Base-by-base conservation (phyloP, 1,139 yeast species). In the Zygosaccharomyces sapae region DNA sequence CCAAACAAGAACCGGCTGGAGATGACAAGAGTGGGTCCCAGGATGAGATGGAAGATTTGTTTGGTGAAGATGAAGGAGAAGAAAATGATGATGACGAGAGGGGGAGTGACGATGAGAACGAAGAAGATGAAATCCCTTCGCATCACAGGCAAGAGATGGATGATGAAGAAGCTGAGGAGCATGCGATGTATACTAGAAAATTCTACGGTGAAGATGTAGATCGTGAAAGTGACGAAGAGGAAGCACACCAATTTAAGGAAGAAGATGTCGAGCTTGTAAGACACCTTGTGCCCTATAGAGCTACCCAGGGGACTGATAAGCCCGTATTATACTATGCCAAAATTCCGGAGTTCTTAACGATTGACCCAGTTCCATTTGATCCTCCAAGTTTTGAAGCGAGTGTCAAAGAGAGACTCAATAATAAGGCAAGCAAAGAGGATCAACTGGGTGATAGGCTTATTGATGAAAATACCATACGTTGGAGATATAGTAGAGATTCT, bases 361-460 rank as follows among this genome's bases (percentile, higher is more conserved):
- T 89, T 33, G 95, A 89, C 51, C 86, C 97, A 3, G 80, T 80
- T 52, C 95, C 96, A 33, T 92, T 90, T 65, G 95, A 90, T 57
- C 86, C 95, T 2, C 74, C 74, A 27, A 79, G 74, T 45, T 88
- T 86, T 65, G 73, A 76, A 52, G 68, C 64, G 5, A 66, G 65
- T 18, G 68, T 74, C 10, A 66, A 66, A 35, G 65, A 68, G 46
- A 52, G 74, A 57, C 38, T 79, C 71, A 56, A 47, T 3, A 54
- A 55, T 24, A 47, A 48, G 20, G 45, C 54, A 3, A 55, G 64
- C 8, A 53, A 50, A 38, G 79, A 79, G 46, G 73, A 72, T 49
- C 77, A 80, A 36, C 71, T 74, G 19, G 74, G 72, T 30, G 76
- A 73, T 48, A 79, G 80, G 13, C 71, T 83, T 38, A 72, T 80